A percentile compares a stretch with the other conserved stretches of the same genome.
Conservation (phyloP, 208 protist species). For the Trypanosoma melophagium region DNA sequence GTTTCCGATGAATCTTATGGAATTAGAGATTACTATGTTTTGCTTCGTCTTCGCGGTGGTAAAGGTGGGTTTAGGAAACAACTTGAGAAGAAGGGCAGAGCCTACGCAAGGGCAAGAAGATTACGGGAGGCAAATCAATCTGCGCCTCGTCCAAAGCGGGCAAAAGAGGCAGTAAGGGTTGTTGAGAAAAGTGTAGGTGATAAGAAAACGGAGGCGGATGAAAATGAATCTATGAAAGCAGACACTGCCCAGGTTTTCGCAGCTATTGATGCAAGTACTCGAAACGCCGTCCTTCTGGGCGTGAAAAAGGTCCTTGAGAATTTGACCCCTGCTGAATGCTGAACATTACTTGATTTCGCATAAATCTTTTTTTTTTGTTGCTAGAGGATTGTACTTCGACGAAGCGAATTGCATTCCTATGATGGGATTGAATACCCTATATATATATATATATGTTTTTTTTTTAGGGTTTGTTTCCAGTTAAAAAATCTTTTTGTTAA, state of each 20-base stretch:
- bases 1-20: slow-evolving; percentile 10
- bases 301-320: slow-evolving; percentile 17
- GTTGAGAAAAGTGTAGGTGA: neutral
- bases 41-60: slow-evolving; percentile 38
- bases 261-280: slow-evolving; percentile 10
- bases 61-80: slow-evolving; percentile 87
- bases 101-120: slow-evolving; percentile 68
- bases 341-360: neutral
- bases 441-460: neutral
- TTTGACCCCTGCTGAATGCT: neutral
- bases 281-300: slow-evolving; percentile 25
- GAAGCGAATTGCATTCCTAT: neutral
- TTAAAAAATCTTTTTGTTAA: neutral
- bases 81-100: slow-evolving; percentile 81
- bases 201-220: neutral
- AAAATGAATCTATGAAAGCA: neutral
- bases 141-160: neutral
- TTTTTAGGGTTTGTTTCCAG: neutral
- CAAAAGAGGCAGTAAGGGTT: neutral
- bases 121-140: slow-evolving; percentile 25
- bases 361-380: neutral
- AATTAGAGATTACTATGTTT: slow-evolving; percentile 14
- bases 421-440: neutral
- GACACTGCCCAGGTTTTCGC: neutral
- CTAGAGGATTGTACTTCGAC: neutral